Evolutionary conservation across 23 red algal species (phyloP), one percentile per base, ranked within the genome.

Genomic region (Gracilaria domingensis): DNA sequence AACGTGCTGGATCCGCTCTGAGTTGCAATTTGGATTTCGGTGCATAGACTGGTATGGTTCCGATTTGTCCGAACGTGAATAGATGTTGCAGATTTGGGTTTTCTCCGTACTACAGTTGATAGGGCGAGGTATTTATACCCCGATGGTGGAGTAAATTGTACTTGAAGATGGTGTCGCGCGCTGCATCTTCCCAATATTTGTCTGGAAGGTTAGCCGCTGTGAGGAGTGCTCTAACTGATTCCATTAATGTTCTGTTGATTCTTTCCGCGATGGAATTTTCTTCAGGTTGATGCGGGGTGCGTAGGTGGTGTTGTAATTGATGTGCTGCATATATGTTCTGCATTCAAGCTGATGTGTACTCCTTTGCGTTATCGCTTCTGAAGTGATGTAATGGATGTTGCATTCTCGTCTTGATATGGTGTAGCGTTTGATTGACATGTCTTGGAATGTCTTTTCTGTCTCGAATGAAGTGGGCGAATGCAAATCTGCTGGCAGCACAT

Each of bases 191-290:
- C 42, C 42, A 4, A 11, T 45, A 45, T 45, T 45, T 45, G 42
- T 45, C 42, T 4, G 42, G 23, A 6, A 79, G 28, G 4, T 47
- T 50, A 37, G 35, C 42, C 2, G 42, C 36, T 37, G 3, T 79
- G 33, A 79, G 75, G 5, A 56, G 45, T 3, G 75, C 75, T 54
- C 40, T 11, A 4, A 30, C 75, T 4, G 36, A 54, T 16, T 56
- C 28, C 50, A 56, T 54, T 16, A 79, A 3, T 7, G 75, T 79
- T 1, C 23, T 37, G 37, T 50, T 79, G 11, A 79, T 5, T 50
- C 75, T 4, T 50, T 79, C 75, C 2, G 75, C 75, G 49, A 79
- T 30, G 50, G 23, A 21, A 23, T 79, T 79, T 79, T 79, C 75
- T 50, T 79, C 37, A 3, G 50, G 75, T 49, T 79, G 75, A 23